Base-by-base conservation (phyloP, 2,329 filamentous ascomycete genomes). In the Pezicula carpinea region DNA sequence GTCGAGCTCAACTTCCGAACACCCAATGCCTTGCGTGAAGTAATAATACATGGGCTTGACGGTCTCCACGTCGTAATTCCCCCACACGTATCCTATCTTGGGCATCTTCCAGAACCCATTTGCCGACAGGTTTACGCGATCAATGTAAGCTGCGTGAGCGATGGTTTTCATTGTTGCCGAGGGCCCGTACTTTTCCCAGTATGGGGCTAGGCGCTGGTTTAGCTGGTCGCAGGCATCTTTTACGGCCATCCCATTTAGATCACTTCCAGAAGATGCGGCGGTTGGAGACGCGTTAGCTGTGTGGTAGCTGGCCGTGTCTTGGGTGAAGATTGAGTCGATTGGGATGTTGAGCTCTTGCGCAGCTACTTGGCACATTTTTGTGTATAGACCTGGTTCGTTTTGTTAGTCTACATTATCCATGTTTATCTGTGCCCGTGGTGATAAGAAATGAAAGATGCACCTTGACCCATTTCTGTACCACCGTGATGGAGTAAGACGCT, bases 21-120 rank as follows among this genome's bases (percentile, higher is more conserved):
- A 87, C 0, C 90, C 82, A 3, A 96, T 89, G 44, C 92, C 92
- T 44, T 54, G 38, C 0, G 92, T 97, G 70, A 96, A 97, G 75
- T 97, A 97, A 71, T 92, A 97, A 75, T 89, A 97, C 90, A 96
- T 95, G 8, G 57, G 56, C 18, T 60, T 55, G 3, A 57, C 52
- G 4, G 43, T 57, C 66, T 91, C 86, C 34, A 90, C 90, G 17
- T 76, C 83, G 69, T 96, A 96, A 52, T 85, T 82, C 15, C 83
- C 88, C 92, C 92, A 97, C 3, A 83, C 79, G 62, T 96, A 97
- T 1, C 92, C 92, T 56, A 97, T 96, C 53, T 96, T 89, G 0
- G 92, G 92, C 0, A 92, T 97, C 63, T 89, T 91, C 78, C 96
- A 97, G 72, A 93, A 96, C 0, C 92, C 92, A 58, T 96, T 90